phyloP scores from a whole-genome alignment of 306 rosid genomes.

The Fragaria iinumae region DNA sequence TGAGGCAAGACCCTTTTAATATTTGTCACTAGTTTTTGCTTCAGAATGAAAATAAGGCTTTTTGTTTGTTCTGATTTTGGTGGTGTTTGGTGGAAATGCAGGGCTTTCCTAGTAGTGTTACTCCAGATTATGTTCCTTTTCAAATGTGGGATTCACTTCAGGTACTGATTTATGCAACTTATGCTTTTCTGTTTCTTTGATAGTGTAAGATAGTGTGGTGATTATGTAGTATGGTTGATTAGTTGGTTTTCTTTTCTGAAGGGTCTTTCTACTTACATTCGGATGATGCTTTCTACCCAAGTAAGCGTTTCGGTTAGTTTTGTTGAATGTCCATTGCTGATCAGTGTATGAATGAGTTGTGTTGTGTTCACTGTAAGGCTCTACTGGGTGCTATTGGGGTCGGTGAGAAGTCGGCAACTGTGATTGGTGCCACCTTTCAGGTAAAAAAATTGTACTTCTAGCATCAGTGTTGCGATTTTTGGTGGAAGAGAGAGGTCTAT shows the following conservation, averaged over 20 bases:
- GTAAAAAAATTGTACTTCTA: slow-evolving; percentile 33
- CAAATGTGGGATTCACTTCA: slow-evolving; percentile 94
- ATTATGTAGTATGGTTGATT: not conserved
- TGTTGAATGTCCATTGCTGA: slow-evolving; percentile 7
- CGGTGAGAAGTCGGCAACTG: slow-evolving; percentile 96
- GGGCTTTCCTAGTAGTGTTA: slow-evolving; percentile 96
- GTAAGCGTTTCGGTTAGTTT: slow-evolving; percentile 34
- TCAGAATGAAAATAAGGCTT: not conserved
- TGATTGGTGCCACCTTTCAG: slow-evolving; percentile 98
- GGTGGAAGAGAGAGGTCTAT: slow-evolving; percentile 15
- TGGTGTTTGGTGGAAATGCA: slow-evolving; percentile 26
- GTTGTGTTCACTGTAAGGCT: slow-evolving; percentile 52
- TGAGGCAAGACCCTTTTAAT: slow-evolving; percentile 54
- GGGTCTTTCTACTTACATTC: slow-evolving; percentile 91
- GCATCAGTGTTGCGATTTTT: slow-evolving; percentile 18
- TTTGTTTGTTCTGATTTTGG: not conserved
- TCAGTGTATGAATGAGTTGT: not conserved
- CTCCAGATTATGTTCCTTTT: slow-evolving; percentile 89
- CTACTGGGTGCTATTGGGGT: slow-evolving; percentile 93
- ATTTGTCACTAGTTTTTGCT: slow-evolving; percentile 6
- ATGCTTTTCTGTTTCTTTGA: slow-evolving; percentile 6
- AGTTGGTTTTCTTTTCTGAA: slow-evolving; percentile 23
- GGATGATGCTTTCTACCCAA: slow-evolving; percentile 99
- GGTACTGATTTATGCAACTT: slow-evolving; percentile 39
- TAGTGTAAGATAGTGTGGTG: not conserved